Evolutionary conservation across 2,329 filamentous ascomycete species (phyloP).

Genomic region (Fulvia fulva): DNA sequence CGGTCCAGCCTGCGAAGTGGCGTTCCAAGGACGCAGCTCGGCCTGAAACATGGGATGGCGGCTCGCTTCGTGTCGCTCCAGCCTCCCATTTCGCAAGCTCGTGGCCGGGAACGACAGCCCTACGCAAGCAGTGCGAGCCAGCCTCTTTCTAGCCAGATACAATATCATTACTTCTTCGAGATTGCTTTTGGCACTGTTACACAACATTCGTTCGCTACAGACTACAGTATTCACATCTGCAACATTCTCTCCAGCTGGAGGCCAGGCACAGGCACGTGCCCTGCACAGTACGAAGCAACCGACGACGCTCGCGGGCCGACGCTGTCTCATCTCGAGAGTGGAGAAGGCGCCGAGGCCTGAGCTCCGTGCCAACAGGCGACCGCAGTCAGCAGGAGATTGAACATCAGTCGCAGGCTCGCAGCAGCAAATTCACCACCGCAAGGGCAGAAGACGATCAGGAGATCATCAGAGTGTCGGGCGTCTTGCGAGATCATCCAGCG

Average conservation of each 20-base stretch:
- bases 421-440: background rate
- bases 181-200: background rate
- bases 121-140: slow-evolving; percentile 1
- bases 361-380: background rate
- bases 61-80: background rate
- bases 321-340: background rate
- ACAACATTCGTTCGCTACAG: background rate
- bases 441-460: background rate
- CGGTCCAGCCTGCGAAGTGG: background rate
- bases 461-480: background rate
- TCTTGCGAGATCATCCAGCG: background rate
- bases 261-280: background rate
- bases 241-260: background rate
- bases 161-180: background rate
- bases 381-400: slow-evolving; percentile 3
- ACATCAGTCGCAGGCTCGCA: background rate
- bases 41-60: background rate
- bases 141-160: background rate
- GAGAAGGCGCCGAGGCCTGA: background rate
- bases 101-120: background rate
- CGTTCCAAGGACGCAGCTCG: too few species aligned
- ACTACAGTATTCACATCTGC: background rate
- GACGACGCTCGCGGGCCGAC: slow-evolving; percentile 2
- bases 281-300: background rate
- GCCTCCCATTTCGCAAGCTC: background rate